A percentile compares a stretch with the other conserved stretches of the same genome.
Conservation (phyloP, 176 grass and related monocot species). For the Oryza glaberrima region DNA sequence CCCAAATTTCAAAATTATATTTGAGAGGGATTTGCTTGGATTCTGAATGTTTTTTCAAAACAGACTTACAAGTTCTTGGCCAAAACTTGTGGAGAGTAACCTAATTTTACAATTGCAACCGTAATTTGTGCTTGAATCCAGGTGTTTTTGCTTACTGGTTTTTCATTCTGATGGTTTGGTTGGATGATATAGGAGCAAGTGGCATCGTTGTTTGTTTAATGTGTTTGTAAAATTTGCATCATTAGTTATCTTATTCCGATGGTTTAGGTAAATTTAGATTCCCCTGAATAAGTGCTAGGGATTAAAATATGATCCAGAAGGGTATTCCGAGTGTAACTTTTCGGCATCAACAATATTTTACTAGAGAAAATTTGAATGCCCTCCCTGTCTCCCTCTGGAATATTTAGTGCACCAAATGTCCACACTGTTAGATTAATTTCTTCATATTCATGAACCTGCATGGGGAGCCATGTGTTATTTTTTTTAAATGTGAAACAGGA, state of each 20-base stretch:
- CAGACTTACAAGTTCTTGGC: neutral
- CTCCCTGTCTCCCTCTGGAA: neutral
- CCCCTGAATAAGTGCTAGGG: neutral
- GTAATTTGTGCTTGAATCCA: neutral
- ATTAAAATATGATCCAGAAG: neutral
- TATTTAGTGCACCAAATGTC: neutral
- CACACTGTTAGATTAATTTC: neutral
- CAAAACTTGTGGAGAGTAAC: neutral
- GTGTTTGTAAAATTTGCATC: neutral
- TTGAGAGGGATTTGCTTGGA: neutral
- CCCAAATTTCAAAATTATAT: neutral
- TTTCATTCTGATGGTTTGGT: neutral
- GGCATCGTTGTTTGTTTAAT: neutral
- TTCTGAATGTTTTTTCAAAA: neutral
- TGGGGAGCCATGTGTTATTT: neutral
- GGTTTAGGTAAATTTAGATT: neutral
- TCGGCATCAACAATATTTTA: too few relatives aligned
- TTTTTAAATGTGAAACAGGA: neutral
- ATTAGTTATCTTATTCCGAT: neutral
- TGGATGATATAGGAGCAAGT: neutral
- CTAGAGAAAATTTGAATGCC: neutral
- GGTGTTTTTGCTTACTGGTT: neutral
- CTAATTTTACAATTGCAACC: neutral
- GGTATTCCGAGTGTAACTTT: neutral
- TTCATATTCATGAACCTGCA: slow-evolving; percentile 2